A percentile compares a stretch with the other conserved stretches of the same genome.
Evolutionary conservation across 1,284 basidiomycete species (phyloP).

Genomic region (Fomitopsis betulina): DNA sequence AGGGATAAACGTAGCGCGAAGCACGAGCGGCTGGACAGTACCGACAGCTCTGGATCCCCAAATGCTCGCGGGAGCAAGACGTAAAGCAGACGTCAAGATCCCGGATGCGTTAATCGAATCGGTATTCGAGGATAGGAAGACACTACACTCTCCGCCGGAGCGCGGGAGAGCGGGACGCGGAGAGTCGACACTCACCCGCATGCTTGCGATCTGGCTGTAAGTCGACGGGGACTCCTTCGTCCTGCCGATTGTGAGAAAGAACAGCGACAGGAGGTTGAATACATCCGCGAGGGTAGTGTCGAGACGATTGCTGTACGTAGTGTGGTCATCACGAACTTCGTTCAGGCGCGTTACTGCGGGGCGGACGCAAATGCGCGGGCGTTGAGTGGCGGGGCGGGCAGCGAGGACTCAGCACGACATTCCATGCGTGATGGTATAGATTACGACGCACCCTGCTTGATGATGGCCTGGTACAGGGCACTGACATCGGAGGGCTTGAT

Average conservation of each 20-base stretch:
- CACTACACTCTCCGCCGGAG: background rate
- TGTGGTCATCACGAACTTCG: slow-evolving; percentile 79
- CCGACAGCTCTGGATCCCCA: background rate
- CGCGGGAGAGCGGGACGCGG: background rate
- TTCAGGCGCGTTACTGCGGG: slow-evolving; percentile 85
- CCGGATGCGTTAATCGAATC: background rate
- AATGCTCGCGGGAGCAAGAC: background rate
- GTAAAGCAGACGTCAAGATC: slow-evolving; percentile 1
- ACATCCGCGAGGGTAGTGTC: slow-evolving; percentile 93
- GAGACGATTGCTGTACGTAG: slow-evolving; percentile 80
- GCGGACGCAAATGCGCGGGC: background rate
- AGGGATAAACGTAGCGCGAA: background rate
- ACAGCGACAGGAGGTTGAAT: slow-evolving; percentile 87
- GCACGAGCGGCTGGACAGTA: background rate
- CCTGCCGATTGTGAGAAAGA: slow-evolving; percentile 93
- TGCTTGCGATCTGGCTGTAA: slow-evolving; percentile 91
- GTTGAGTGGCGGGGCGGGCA: background rate
- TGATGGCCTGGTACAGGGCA: slow-evolving; percentile 87
- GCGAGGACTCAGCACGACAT: background rate
- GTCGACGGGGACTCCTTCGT: slow-evolving; percentile 89
- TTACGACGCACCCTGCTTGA: slow-evolving; percentile 78
- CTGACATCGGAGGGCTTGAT: slow-evolving; percentile 94
- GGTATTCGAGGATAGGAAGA: background rate
- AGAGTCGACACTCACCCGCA: slow-evolving; percentile 65
- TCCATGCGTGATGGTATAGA: background rate